A percentile compares a stretch with the other conserved stretches of the same genome.
Evolutionary conservation across 2,329 filamentous ascomycete genomes (phyloP).

Genomic region (Penicillium sp.): DNA sequence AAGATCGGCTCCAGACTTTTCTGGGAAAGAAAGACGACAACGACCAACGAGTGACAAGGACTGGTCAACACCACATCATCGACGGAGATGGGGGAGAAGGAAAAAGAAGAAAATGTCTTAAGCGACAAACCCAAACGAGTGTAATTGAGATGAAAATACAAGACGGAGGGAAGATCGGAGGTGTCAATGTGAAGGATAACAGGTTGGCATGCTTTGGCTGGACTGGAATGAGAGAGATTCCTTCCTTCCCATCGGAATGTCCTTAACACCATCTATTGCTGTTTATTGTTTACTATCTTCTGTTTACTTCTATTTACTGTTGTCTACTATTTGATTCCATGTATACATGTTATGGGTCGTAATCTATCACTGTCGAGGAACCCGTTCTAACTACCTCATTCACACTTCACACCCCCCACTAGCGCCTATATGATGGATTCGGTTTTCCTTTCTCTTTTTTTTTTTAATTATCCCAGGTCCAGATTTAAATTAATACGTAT

Average conservation of each 20-base stretch:
- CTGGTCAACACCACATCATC: slow-evolving; percentile 6
- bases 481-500: neutral
- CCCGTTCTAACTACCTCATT: neutral
- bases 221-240: slow-evolving; percentile 3
- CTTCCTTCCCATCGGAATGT: slow-evolving; percentile 6
- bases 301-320: neutral
- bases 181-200: neutral
- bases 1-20: slow-evolving; percentile 17
- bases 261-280: neutral
- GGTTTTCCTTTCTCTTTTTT: no score
- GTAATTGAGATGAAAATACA: neutral
- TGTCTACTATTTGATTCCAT: neutral
- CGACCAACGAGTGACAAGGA: slow-evolving; percentile 4
- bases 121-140: neutral
- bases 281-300: neutral
- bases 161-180: neutral
- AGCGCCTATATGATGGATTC: neutral
- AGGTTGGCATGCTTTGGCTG: slow-evolving; percentile 4
- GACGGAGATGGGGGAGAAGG: neutral
- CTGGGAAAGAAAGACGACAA: neutral
- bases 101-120: neutral
- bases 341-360: neutral
- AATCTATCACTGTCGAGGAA: neutral
- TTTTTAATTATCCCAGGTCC: neutral
- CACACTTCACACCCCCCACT: neutral